These are phyloP conservation scores for Cryptosporidium canis DNA, from an alignment of 169 alveolate genomes.

Conservation along the genomic window DNA sequence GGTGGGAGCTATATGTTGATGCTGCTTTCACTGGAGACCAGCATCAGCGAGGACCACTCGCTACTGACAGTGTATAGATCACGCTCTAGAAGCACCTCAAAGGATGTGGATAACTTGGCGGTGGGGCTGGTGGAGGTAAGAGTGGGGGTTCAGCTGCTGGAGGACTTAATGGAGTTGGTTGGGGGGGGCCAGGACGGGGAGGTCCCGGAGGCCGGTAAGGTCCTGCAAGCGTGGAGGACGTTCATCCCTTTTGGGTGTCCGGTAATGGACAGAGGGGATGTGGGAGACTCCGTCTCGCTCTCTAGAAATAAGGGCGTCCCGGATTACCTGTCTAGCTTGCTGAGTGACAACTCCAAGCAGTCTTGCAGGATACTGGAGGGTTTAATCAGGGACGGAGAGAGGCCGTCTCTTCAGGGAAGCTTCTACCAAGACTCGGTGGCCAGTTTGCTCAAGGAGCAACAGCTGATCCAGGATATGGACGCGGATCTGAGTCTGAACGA, in stretches of 20 bases:
- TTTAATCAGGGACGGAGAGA: neutral
- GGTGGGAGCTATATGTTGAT: conserved; percentile 22
- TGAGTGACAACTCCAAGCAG: neutral
- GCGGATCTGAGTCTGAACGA: neutral
- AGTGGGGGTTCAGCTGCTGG: conserved; percentile 24
- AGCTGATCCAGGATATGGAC: neutral
- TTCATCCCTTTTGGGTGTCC: conserved; percentile 59
- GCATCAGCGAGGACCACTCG: neutral
- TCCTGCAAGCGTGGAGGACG: conserved; percentile 34
- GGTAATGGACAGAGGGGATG: conserved; percentile 4
- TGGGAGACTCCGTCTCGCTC: neutral
- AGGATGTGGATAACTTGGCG: neutral
- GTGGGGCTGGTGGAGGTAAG: conserved; percentile 13
- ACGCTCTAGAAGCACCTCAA: neutral
- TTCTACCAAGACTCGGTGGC: conserved; percentile 14
- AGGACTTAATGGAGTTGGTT: conserved; percentile 7
- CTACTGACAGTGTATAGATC: neutral
- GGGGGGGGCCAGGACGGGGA: neutral
- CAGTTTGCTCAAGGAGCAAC: neutral
- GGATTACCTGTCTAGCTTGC: neutral
- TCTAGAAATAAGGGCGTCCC: conserved; percentile 4
- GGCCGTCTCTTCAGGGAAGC: neutral
- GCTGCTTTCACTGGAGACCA: conserved; percentile 20
- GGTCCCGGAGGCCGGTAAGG: neutral
- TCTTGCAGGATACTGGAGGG: neutral